phyloP scores from a whole-genome alignment of 2,329 filamentous ascomycete species.

The Alternaria infectoria region DNA sequence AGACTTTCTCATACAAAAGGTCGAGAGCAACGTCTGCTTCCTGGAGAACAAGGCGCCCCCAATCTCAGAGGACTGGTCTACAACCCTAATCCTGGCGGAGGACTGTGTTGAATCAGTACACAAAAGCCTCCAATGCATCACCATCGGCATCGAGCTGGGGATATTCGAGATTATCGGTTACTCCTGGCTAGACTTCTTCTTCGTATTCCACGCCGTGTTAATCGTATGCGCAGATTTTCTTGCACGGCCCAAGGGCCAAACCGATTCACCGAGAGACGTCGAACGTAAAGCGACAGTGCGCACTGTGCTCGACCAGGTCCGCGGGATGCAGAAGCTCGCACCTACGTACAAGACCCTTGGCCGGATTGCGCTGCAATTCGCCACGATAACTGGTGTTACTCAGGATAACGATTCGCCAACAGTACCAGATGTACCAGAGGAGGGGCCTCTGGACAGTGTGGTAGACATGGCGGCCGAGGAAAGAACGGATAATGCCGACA shows the following conservation, averaged over 20 bases:
- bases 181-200: conserved; percentile 32
- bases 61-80: conserved; percentile 19
- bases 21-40: conserved; percentile 24
- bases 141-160: conserved; percentile 17
- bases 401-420: conserved; percentile 11
- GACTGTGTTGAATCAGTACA: conserved; percentile 37
- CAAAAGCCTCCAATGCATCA: conserved; percentile 29
- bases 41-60: conserved; percentile 16
- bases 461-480: conserved; percentile 8
- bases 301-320: conserved; percentile 22
- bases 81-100: conserved; percentile 25
- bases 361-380: conserved; percentile 32
- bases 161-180: conserved; percentile 27
- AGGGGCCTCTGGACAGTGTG: conserved; percentile 1
- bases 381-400: conserved; percentile 28
- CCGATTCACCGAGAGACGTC: conserved; percentile 24
- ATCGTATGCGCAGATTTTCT: conserved; percentile 38
- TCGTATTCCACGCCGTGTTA: conserved; percentile 33
- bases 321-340: conserved; percentile 22
- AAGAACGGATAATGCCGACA: conserved; percentile 11
- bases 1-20: conserved; percentile 32
- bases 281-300: conserved; percentile 31
- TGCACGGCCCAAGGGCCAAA: conserved; percentile 25
- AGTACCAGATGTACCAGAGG: not conserved
- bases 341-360: conserved; percentile 30